These are phyloP conservation scores for Tripidium arundinaceum DNA, from an alignment of 202 grass and related monocot genomes.

Conservation along the genomic window DNA sequence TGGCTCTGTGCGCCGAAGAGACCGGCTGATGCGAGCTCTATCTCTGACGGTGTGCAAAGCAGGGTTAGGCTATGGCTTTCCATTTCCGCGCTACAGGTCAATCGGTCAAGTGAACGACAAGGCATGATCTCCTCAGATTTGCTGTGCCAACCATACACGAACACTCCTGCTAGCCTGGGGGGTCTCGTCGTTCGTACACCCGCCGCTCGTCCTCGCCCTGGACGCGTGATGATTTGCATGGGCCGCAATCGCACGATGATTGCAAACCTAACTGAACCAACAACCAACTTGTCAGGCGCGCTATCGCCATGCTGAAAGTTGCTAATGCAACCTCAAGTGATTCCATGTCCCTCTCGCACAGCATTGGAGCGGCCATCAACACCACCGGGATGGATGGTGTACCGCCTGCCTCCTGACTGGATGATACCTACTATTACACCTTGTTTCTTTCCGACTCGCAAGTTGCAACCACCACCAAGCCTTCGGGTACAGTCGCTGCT, in stretches of 20 bases:
- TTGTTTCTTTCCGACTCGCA: too few relatives aligned
- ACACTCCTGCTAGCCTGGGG: not conserved
- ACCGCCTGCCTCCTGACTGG: too few relatives aligned
- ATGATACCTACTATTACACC: too few relatives aligned
- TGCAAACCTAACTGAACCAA: not conserved
- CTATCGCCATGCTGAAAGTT: not conserved
- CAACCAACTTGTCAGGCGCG: too few relatives aligned
- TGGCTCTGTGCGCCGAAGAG: too few relatives aligned
- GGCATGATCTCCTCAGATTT: not conserved
- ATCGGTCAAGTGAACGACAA: not conserved
- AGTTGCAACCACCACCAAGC: too few relatives aligned
- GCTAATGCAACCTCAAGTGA: not conserved
- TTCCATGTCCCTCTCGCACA: not conserved
- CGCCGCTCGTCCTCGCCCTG: not conserved
- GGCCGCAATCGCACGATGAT: slow-evolving; percentile 9
- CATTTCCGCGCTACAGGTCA: not conserved
- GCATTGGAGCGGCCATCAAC: not conserved
- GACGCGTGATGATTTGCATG: not conserved
- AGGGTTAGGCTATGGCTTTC: too few relatives aligned
- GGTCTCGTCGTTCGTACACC: slow-evolving; percentile 17
- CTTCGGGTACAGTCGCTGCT: too few relatives aligned
- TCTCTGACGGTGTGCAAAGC: not conserved
- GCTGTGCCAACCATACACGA: not conserved
- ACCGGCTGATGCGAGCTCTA: not conserved
- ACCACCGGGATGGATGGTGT: too few relatives aligned